A percentile compares a stretch with the other conserved stretches of the same genome.
Evolutionary conservation across 1,284 basidiomycete genomes (phyloP).

Genomic region (Leccinum pachyderme): DNA sequence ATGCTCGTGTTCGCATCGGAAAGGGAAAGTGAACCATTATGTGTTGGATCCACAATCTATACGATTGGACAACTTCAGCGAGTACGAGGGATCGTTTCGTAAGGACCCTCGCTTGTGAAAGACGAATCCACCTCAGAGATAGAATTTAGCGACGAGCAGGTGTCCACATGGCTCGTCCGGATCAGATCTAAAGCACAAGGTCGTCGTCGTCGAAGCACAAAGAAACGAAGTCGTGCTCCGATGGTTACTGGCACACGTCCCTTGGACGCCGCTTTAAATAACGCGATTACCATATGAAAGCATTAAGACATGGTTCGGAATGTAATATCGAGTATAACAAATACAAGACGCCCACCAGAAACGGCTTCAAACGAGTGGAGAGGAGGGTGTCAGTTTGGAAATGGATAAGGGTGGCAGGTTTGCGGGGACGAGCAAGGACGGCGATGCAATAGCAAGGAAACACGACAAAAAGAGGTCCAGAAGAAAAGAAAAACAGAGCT

Average conservation of each 20-base stretch:
- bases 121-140: conserved; percentile 13
- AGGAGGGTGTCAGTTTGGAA: conserved; percentile 28
- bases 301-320: conserved; percentile 36
- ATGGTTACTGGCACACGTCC: conserved; percentile 1
- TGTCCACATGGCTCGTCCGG: not conserved
- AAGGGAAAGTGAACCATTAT: too few species aligned
- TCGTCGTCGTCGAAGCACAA: conserved; percentile 3
- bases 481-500: conserved; percentile 19
- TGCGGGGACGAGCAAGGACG: conserved; percentile 19
- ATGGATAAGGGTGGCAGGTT: conserved; percentile 16
- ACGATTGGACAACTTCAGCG: too few species aligned
- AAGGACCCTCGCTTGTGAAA: conserved; percentile 9
- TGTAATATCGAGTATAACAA: conserved; percentile 36
- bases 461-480: conserved; percentile 20
- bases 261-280: conserved; percentile 24
- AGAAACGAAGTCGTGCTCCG: conserved; percentile 14
- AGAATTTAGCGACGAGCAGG: not conserved
- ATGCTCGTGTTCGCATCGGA: too few species aligned
- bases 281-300: conserved; percentile 37
- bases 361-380: conserved; percentile 29
- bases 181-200: conserved; percentile 1
- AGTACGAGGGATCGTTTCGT: conserved; percentile 14
- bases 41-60: too few species aligned
- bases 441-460: conserved; percentile 24
- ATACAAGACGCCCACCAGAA: conserved; percentile 34